A percentile compares a stretch with the other conserved stretches of the same genome.
phyloP scores from a whole-genome alignment of 805 yeast genomes.

The Starmerella apis region DNA sequence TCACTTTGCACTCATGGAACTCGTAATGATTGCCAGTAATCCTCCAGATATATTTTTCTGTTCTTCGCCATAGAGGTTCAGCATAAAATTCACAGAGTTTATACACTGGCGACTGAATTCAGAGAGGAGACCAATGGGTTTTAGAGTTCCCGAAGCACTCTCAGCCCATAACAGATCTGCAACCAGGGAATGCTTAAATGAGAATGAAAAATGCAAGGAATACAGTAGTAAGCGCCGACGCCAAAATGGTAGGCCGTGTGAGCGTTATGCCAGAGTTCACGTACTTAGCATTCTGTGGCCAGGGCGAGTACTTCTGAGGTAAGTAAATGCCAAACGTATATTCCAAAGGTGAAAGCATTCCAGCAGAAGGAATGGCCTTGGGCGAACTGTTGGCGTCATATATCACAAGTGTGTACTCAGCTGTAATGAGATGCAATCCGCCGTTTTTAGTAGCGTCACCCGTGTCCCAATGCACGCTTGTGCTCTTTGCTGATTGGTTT shows the following conservation, averaged over 20 bases:
- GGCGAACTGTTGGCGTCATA: conserved; percentile 30
- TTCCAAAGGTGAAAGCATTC: conserved; percentile 29
- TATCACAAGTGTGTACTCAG: conserved; percentile 33
- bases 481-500: conserved; percentile 28
- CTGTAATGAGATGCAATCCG: conserved; percentile 28
- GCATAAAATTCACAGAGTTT: no score
- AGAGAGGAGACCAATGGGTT: no score
- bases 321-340: conserved; percentile 33
- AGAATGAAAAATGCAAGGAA: not conserved
- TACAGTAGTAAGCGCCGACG: conserved; percentile 4
- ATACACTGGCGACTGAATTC: no score
- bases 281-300: conserved; percentile 27
- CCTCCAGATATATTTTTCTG: no score
- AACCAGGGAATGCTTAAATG: not conserved
- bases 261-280: conserved; percentile 18
- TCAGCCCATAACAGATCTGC: no score
- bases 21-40: no score
- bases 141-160: no score
- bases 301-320: conserved; percentile 33
- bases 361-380: conserved; percentile 30
- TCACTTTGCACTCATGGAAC: no score
- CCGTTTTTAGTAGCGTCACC: conserved; percentile 25
- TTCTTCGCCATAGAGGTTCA: no score
- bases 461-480: conserved; percentile 34
- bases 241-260: conserved; percentile 9